These are phyloP conservation scores for Gliomastix tumulicola DNA, from an alignment of 2,329 filamentous ascomycete species.

Conservation along the genomic window DNA sequence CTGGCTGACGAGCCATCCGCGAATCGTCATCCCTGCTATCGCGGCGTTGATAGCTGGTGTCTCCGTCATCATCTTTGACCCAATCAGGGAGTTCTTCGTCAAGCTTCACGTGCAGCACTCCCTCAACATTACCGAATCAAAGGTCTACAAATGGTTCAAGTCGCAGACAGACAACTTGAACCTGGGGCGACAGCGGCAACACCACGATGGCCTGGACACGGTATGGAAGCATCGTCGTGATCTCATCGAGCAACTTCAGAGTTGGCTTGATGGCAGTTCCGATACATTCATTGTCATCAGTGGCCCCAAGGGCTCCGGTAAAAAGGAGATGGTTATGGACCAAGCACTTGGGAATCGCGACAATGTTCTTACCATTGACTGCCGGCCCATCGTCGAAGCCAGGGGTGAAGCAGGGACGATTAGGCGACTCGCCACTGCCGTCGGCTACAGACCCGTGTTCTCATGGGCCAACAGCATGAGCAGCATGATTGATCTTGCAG, in stretches of 20 bases:
- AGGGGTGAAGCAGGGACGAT: slow-evolving; percentile 84
- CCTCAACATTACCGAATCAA: slow-evolving; percentile 67
- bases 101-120: slow-evolving; percentile 77
- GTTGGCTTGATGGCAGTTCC: slow-evolving; percentile 80
- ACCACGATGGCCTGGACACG: slow-evolving; percentile 66
- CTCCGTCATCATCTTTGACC: slow-evolving; percentile 87
- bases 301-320: slow-evolving; percentile 85
- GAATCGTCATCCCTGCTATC: slow-evolving; percentile 77
- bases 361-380: slow-evolving; percentile 82
- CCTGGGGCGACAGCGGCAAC: slow-evolving; percentile 47
- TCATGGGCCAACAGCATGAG: slow-evolving; percentile 95
- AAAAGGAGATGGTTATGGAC: slow-evolving; percentile 79
- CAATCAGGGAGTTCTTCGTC: slow-evolving; percentile 89
- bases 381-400: slow-evolving; percentile 87
- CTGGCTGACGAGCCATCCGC: slow-evolving; percentile 79
- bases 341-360: slow-evolving; percentile 71
- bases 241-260: slow-evolving; percentile 74
- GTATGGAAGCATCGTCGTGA: slow-evolving; percentile 84
- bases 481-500: slow-evolving; percentile 85
- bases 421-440: slow-evolving; percentile 68
- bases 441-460: slow-evolving; percentile 90
- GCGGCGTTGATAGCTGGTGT: slow-evolving; percentile 76
- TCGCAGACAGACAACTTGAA: slow-evolving; percentile 54
- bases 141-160: slow-evolving; percentile 74
- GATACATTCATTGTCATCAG: slow-evolving; percentile 94